These are phyloP conservation scores for Penicillium decumbens DNA, from an alignment of 2,329 filamentous ascomycete species.

Conservation along the genomic window DNA sequence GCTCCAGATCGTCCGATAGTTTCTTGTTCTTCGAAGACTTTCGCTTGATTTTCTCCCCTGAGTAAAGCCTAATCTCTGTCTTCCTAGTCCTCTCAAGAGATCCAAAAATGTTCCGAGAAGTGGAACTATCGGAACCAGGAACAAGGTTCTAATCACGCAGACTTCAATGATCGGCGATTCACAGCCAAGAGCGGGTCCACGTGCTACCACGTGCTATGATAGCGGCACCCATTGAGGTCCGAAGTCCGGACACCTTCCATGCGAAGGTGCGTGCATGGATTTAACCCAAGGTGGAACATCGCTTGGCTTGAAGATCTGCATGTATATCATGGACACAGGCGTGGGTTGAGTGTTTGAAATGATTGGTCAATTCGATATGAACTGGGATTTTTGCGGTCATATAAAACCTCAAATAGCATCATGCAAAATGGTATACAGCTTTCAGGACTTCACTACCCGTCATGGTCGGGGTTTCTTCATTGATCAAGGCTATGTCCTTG, in stretches of 20 bases:
- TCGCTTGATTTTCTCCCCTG: constrained; percentile 34
- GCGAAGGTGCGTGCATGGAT: background rate
- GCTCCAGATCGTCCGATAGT: too few species aligned
- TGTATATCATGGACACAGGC: constrained; percentile 1
- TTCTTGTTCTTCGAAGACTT: too few species aligned
- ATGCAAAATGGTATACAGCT: background rate
- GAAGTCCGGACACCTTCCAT: constrained; percentile 7
- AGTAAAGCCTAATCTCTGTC: too few species aligned
- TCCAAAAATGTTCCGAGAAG: background rate
- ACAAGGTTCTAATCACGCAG: background rate
- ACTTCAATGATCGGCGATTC: background rate
- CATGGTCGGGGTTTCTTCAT: constrained; percentile 11
- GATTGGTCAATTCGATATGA: constrained; percentile 10
- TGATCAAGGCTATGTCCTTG: constrained; percentile 18
- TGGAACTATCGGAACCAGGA: background rate
- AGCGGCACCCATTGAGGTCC: constrained; percentile 1
- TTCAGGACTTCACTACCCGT: background rate
- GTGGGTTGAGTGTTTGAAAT: constrained; percentile 9
- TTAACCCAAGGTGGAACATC: background rate
- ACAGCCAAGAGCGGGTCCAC: constrained; percentile 3
- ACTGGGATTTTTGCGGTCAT: background rate
- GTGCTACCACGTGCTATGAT: constrained; percentile 1
- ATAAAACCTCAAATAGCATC: background rate
- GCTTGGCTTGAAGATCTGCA: background rate
- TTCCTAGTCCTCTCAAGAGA: background rate